These are phyloP conservation scores for Scedosporium minutisporum DNA, from an alignment of 2,329 filamentous ascomycete species.

Conservation along the genomic window DNA sequence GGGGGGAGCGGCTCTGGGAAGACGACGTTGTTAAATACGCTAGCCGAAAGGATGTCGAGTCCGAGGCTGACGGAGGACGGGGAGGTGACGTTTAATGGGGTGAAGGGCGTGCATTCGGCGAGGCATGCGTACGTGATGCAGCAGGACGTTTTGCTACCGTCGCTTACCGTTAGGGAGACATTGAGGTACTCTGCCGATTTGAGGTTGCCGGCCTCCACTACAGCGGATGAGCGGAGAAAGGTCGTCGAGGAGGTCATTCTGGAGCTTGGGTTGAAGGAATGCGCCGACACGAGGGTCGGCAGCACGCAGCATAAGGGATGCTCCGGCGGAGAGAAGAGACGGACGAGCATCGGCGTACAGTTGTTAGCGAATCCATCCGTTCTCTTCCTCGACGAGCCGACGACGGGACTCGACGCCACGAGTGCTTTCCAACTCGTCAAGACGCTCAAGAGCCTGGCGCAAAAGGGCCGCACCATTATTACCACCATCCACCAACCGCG, in stretches of 20 bases:
- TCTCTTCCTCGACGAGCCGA: slow-evolving; percentile 70
- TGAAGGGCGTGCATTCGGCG: slow-evolving; percentile 40
- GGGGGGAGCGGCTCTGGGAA: slow-evolving; percentile 67
- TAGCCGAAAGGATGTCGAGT: slow-evolving; percentile 59
- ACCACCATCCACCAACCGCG: slow-evolving; percentile 70
- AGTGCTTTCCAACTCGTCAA: slow-evolving; percentile 65
- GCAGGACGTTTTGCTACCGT: slow-evolving; percentile 64
- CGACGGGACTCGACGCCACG: slow-evolving; percentile 67
- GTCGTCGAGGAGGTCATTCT: slow-evolving; percentile 70
- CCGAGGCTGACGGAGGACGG: slow-evolving; percentile 42
- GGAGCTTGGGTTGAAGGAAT: slow-evolving; percentile 67
- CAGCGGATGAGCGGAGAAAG: slow-evolving; percentile 44
- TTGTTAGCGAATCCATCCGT: slow-evolving; percentile 70
- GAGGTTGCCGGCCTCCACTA: slow-evolving; percentile 54
- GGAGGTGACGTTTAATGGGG: slow-evolving; percentile 51
- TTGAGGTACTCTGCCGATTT: slow-evolving; percentile 64
- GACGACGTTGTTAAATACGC: slow-evolving; percentile 60
- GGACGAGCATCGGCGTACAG: slow-evolving; percentile 70
- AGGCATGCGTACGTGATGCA: slow-evolving; percentile 66
- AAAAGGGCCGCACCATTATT: slow-evolving; percentile 60
- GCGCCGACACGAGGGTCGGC: slow-evolving; percentile 65
- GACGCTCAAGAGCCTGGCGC: slow-evolving; percentile 58
- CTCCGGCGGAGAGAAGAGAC: slow-evolving; percentile 68
- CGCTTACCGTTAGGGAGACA: slow-evolving; percentile 67
- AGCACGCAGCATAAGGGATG: slow-evolving; percentile 64